Base-by-base conservation (phyloP, 352 stramenopile genomes). In the Albugo candida region DNA sequence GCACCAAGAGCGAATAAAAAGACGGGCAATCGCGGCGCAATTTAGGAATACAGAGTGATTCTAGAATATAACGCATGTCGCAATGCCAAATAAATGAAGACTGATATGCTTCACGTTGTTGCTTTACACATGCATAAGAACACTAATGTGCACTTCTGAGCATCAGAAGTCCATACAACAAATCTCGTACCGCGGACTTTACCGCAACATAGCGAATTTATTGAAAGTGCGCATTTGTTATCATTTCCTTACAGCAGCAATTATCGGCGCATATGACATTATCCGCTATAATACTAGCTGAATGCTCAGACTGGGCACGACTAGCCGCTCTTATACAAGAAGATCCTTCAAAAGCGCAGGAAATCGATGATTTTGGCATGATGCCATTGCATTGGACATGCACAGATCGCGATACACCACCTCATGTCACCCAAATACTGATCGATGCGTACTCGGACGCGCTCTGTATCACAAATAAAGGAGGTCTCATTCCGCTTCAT, bases 361-460 rank as follows among this genome's bases (percentile, higher is more conserved):
- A 85, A 48, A 66, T 70, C 51, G 76, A 89, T 59, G 77, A 89
- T 62, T 87, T 84, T 49, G 77, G 74, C 52, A 89, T 89, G 77
- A 76, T 81, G 59, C 69, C 74, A 45, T 60, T 89, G 45, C 77
- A 89, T 59, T 89, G 77, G 77, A 66, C 72, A 37, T 89, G 77
- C 59, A 87, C 74, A 0, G 77, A 81, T 43, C 67, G 61, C 31
- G 60, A 73, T 49, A 75, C 85, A 39, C 66, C 74, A 36, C 54
- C 76, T 48, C 70, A 65, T 14, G 64, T 79, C 19, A 60, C 87
- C 21, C 67, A 77, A 39, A 72, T 78, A 41, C 56, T 89, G 8
- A 57, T 81, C 19, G 71, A 82, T 45, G 65, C 73, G 39, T 68
- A 64, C 31, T 69, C 74, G 17, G 47, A 48, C 6, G 71, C 73